Evolutionary conservation across 352 stramenopile genomes (phyloP).

Genomic region (Pythium dissotocum): DNA sequence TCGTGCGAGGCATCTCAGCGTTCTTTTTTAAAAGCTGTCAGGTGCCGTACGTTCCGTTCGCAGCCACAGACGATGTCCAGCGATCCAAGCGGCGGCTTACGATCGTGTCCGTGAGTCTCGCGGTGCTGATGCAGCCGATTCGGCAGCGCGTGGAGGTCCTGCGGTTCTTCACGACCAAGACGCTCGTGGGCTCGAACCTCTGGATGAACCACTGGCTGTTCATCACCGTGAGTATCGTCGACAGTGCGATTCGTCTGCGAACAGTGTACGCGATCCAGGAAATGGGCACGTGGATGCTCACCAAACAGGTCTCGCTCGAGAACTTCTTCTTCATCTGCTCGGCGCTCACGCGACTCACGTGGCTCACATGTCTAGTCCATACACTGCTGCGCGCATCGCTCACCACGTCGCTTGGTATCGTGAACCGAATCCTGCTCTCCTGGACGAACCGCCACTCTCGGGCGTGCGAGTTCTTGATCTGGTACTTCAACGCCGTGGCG

Average conservation of each 20-base stretch:
- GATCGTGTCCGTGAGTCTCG: background rate
- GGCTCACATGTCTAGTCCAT: constrained; percentile 23
- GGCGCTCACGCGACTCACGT: constrained; percentile 19
- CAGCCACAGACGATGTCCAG: background rate
- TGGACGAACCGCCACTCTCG: background rate
- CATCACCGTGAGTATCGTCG: constrained; percentile 23
- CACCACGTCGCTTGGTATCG: background rate
- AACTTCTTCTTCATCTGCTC: constrained; percentile 29
- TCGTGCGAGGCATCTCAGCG: background rate
- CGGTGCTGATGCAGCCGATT: background rate
- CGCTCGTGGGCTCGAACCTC: constrained; percentile 10
- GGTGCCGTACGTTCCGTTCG: background rate
- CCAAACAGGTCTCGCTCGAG: constrained; percentile 18
- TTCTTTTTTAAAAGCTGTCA: background rate
- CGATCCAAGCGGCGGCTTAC: background rate
- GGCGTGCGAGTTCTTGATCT: background rate
- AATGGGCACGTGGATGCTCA: constrained; percentile 27
- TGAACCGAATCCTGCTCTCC: background rate
- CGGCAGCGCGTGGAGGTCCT: background rate
- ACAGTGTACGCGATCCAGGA: constrained; percentile 12
- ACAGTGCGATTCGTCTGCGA: constrained; percentile 3
- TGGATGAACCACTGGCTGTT: constrained; percentile 33
- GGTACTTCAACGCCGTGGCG: constrained; percentile 30
- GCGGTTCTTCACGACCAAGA: constrained; percentile 5
- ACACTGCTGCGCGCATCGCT: constrained; percentile 1